These are phyloP conservation scores for Sungouiozyma ichnusensis DNA, from an alignment of 805 yeast genomes.

Conservation along the genomic window DNA sequence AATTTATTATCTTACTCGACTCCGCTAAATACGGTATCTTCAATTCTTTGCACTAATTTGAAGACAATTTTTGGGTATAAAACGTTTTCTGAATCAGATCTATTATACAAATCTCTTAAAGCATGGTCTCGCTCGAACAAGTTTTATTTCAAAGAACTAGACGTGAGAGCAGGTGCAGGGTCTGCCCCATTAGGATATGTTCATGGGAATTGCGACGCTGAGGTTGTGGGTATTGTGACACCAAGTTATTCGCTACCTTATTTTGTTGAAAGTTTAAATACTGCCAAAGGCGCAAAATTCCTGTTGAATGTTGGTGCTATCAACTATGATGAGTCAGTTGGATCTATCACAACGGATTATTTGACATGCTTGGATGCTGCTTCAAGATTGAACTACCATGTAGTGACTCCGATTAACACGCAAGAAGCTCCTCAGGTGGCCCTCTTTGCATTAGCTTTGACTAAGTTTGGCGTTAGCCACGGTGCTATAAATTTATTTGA, in stretches of 20 bases:
- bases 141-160: conserved; percentile 32
- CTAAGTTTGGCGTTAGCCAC: conserved; percentile 31
- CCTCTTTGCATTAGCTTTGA: conserved; percentile 51
- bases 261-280: conserved; percentile 51
- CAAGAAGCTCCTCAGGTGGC: conserved; percentile 61
- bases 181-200: conserved; percentile 67
- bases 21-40: conserved; percentile 39
- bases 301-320: conserved; percentile 68
- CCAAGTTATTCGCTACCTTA: conserved; percentile 59
- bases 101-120: conserved; percentile 47
- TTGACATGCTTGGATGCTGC: conserved; percentile 53
- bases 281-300: conserved; percentile 38
- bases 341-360: conserved; percentile 53
- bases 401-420: conserved; percentile 54
- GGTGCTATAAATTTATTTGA: conserved; percentile 68
- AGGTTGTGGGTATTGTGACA: conserved; percentile 36
- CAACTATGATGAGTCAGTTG: conserved; percentile 48
- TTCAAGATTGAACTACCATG: conserved; percentile 50
- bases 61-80: conserved; percentile 57
- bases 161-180: conserved; percentile 79
- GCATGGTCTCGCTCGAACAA: conserved; percentile 38
- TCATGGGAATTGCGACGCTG: conserved; percentile 3
- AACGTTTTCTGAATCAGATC: conserved; percentile 49
- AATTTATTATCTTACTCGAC: conserved; percentile 42
- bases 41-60: conserved; percentile 42